Evolutionary conservation across 1,284 basidiomycete genomes (phyloP), one percentile per base, ranked within the genome.

Genomic region (Porodaedalea pini): DNA sequence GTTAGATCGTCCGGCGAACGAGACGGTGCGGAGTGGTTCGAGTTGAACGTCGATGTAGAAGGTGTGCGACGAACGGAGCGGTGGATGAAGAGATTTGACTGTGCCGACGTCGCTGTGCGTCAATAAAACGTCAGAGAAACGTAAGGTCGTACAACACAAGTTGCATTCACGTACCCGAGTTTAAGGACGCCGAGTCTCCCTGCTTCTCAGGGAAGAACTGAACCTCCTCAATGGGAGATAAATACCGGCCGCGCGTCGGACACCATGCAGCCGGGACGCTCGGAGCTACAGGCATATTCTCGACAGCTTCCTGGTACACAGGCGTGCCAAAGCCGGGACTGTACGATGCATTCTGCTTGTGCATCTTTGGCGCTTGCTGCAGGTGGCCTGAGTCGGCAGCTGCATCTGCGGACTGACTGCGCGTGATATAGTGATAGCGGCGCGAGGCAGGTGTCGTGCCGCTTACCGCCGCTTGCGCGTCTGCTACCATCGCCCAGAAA

Each of bases 1-100:
- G 17, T 29, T 23, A 31, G 19, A 23, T 50, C 45, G 13, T 54
- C 56, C 19, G 51, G 55, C 37, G 59, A 50, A 17, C 50, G 59
- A 10, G 55, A 49, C 19, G 37, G 31, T 27, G 27, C 51, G 25
- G 59, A 61, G 34, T 57, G 21, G 17, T 32, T 39, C 11, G 59
- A 61, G 51, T 57, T 57, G 34, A 61, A 54, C 7, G 59, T 54
- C 17, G 59, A 61, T 4, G 56, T 49, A 1, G 59, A 61, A 23
- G 51, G 29, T 19, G 59, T 57, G 5, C 52, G 41, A 2, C 59
- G 59, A 27, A 61, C 59, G n/a, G 59, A 51, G 8, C 59, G 59
- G 32, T 61, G 41, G n/a, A 61, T 57, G 48, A 61, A 61, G 5
- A 61, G 50, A 34, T 57, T 61, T 8, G 59, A 57, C 17, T 57